phyloP scores from a whole-genome alignment of 2,329 filamentous ascomycete species.

The Aspergillus versicolor region DNA sequence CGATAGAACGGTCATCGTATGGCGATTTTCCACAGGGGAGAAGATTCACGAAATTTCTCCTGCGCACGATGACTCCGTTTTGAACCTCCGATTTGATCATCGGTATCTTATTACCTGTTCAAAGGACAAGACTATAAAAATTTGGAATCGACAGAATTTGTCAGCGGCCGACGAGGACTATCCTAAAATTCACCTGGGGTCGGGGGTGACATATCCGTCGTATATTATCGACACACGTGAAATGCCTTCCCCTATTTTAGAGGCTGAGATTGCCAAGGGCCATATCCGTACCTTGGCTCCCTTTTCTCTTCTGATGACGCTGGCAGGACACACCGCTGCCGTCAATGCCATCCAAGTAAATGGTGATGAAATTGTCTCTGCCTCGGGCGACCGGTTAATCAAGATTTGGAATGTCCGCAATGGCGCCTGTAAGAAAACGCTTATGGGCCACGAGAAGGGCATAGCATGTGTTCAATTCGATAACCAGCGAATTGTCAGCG shows the following conservation, averaged over 20 bases:
- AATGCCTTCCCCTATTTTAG: slow-evolving; percentile 42
- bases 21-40: slow-evolving; percentile 88
- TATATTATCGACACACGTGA: slow-evolving; percentile 55
- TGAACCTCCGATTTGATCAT: slow-evolving; percentile 91
- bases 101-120: slow-evolving; percentile 93
- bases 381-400: slow-evolving; percentile 88
- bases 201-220: slow-evolving; percentile 48
- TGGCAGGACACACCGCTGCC: slow-evolving; percentile 84
- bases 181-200: slow-evolving; percentile 42
- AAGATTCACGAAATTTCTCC: slow-evolving; percentile 71
- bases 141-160: slow-evolving; percentile 82
- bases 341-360: slow-evolving; percentile 95
- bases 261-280: slow-evolving; percentile 43
- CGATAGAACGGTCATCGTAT: slow-evolving; percentile 85
- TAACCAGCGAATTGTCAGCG: slow-evolving; percentile 87
- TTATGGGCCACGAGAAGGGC: slow-evolving; percentile 86
- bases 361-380: slow-evolving; percentile 84
- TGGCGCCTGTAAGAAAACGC: slow-evolving; percentile 71
- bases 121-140: slow-evolving; percentile 94
- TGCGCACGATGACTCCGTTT: slow-evolving; percentile 84
- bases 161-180: slow-evolving; percentile 47
- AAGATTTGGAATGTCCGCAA: slow-evolving; percentile 92
- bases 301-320: slow-evolving; percentile 73
- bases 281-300: slow-evolving; percentile 53
- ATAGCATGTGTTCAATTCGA: slow-evolving; percentile 98